Conservation (phyloP, 169 alveolate genomes). For the Cryptosporidium baileyi region DNA sequence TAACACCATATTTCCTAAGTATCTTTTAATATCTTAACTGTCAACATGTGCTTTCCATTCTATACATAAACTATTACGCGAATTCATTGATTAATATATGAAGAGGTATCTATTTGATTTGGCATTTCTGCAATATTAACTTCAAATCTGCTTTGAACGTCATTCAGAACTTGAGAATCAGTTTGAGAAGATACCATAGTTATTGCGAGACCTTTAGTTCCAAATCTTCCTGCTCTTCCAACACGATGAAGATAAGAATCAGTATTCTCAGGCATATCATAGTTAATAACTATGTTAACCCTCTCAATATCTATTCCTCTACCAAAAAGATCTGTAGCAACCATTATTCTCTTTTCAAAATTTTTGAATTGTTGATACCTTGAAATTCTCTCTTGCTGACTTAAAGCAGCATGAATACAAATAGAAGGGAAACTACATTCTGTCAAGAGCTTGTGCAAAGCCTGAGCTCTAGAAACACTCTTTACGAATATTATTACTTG, state of each 20-base stretch:
- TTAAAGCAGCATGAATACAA: constrained; percentile 95
- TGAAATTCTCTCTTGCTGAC: constrained; percentile 88
- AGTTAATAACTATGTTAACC: constrained; percentile 99
- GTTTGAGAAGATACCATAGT: constrained; percentile 93
- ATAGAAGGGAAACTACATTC: constrained; percentile 99
- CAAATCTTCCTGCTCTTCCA: constrained; percentile 99
- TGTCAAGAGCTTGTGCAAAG: constrained; percentile 92
- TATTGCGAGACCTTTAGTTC: constrained; percentile 99
- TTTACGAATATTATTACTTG: constrained; percentile 98
- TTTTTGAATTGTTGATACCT: constrained; percentile 96
- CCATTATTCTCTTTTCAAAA: constrained; percentile 97
- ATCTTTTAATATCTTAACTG: no score
- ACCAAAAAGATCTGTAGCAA: constrained; percentile 99
- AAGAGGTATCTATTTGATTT: constrained; percentile 89
- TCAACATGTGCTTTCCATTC: no score
- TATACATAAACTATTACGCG: no score
- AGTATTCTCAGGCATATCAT: constrained; percentile 95
- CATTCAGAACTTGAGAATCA: constrained; percentile 93
- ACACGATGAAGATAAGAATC: constrained; percentile 89
- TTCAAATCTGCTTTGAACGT: constrained; percentile 96
- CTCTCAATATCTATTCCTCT: constrained; percentile 99
- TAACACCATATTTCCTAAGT: no score
- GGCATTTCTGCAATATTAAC: constrained; percentile 97
- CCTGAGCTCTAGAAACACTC: constrained; percentile 93
- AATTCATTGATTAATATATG: constrained; percentile 80